Base-by-base conservation (phyloP, 768 basidiomycete species). In the Phlebiopsis flavidoalba region DNA sequence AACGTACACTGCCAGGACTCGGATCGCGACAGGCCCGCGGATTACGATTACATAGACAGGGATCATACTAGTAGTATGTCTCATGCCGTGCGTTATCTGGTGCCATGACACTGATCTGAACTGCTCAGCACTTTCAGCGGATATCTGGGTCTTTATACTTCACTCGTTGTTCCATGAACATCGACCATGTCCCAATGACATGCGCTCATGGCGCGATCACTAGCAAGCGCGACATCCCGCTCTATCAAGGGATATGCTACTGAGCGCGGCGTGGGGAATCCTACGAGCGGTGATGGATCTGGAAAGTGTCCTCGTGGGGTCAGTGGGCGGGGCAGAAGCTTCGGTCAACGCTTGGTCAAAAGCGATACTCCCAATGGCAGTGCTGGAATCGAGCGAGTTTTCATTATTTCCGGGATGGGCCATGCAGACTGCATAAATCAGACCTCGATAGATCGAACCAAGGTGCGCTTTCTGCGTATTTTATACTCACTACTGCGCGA, bases 351-450 rank as follows among this genome's bases (percentile, higher is more conserved):
- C 67, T 67, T 37, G 68, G 65, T 6, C 50, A 63, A 37, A n/a
- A 58, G 65, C n/a, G 54, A 45, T 5, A 21, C n/a, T 7, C 15
- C 54, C 10, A 31, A 11, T 21, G 40, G n/a, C 19, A 55, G 6
- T n/a, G 72, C 64, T 33, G 47, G 69, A 3, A 58, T 68, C 17
- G 86, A 88, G 64, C 76, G 76, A 45, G 67, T n/a, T 89, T 3
- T 76, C 79, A 17, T 67, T 92, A 22, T 93, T 93, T 73, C 92
- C 92, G 5, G 90, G 92, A 1, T 94, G 91, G 89, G 92, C n/a
- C 91, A 2, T 79, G 81, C 6, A 76, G 83, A 55, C 58, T 43
- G 31, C 52, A 58, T 50, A 54, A 26, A 40, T 10, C 58, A 4
- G 35, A 43, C 24, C 1, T 31, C 3, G 12, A n/a, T 36, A 22